Evolutionary conservation across 2,329 filamentous ascomycete species (phyloP).

Genomic region (Colletotrichum endophyticum): DNA sequence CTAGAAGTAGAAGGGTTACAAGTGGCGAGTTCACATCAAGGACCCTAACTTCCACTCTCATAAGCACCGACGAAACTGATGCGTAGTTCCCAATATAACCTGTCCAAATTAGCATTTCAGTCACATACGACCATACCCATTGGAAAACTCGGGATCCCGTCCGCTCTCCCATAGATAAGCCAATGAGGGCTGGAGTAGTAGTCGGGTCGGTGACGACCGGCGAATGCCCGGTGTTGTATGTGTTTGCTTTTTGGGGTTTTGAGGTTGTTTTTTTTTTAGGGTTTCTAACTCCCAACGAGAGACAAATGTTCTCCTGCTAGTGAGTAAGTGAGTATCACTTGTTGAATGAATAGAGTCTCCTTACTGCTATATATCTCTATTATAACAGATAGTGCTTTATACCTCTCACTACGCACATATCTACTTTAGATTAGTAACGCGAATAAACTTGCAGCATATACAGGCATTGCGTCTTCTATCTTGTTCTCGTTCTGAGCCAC

Average conservation of each 20-base stretch:
- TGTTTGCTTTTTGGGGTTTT: background rate
- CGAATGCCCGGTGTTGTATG: background rate
- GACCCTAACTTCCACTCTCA: background rate
- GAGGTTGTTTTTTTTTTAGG: background rate
- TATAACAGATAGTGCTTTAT: too few species aligned
- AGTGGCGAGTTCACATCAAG: background rate
- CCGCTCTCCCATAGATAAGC: too few species aligned
- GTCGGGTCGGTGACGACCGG: background rate
- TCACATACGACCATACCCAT: background rate
- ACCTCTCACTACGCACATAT: too few species aligned
- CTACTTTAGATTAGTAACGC: too few species aligned
- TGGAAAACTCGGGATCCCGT: background rate
- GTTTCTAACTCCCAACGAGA: background rate
- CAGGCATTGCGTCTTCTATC: too few species aligned
- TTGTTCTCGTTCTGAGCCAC: too few species aligned
- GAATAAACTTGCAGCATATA: too few species aligned
- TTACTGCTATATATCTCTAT: background rate
- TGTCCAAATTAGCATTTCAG: accelerated
- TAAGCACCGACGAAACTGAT: background rate
- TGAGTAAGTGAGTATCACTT: background rate
- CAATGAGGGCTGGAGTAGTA: background rate
- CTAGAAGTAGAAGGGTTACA: background rate
- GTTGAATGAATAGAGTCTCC: background rate
- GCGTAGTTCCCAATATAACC: background rate
- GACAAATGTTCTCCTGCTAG: background rate